Evolutionary conservation across 2,329 filamentous ascomycete genomes (phyloP).

Genomic region (Sclerotinia spermophila): DNA sequence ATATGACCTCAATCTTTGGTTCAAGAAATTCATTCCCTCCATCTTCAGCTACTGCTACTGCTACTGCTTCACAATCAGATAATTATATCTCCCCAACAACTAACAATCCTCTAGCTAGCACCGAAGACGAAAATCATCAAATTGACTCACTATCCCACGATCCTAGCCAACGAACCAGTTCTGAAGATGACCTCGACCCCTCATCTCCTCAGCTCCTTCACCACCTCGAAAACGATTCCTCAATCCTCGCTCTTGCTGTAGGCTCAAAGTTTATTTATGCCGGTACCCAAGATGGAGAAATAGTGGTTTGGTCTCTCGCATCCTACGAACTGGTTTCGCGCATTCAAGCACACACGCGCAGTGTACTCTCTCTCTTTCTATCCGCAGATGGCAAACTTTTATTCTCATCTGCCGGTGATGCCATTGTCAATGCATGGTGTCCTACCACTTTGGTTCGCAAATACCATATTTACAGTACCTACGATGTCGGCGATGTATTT

Average conservation of each 20-base stretch:
- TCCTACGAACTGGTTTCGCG: slow-evolving; percentile 78
- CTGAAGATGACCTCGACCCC: slow-evolving; percentile 22
- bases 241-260: slow-evolving; percentile 77
- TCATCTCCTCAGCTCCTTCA: slow-evolving; percentile 63
- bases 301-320: slow-evolving; percentile 83
- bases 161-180: neutral
- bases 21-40: neutral
- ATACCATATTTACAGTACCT: slow-evolving; percentile 87
- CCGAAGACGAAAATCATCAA: slow-evolving; percentile 7
- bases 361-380: slow-evolving; percentile 80
- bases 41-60: neutral
- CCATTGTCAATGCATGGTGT: slow-evolving; percentile 92
- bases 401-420: slow-evolving; percentile 90
- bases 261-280: slow-evolving; percentile 82
- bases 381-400: slow-evolving; percentile 70
- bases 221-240: slow-evolving; percentile 71
- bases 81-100: neutral
- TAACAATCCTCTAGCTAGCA: slow-evolving; percentile 1
- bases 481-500: slow-evolving; percentile 94
- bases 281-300: slow-evolving; percentile 89
- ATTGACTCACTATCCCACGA: neutral
- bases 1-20: slow-evolving; percentile 19
- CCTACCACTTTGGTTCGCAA: slow-evolving; percentile 70
- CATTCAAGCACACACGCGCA: slow-evolving; percentile 86
- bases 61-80: neutral